Evolutionary conservation across 345 rosid genomes (phyloP).

Genomic region (Toxicodendron radicans): DNA sequence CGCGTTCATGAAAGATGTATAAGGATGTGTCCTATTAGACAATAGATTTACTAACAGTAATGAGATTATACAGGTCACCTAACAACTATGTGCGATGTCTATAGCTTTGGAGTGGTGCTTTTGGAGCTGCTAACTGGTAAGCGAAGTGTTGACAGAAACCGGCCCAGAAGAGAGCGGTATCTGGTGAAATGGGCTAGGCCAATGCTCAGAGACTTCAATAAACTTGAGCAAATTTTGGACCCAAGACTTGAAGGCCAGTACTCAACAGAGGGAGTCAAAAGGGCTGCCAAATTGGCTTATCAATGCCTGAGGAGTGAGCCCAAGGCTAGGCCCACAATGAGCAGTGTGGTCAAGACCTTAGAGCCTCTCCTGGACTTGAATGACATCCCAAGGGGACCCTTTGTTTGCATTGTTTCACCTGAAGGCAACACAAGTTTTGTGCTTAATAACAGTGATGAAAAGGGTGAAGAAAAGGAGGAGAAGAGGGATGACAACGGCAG

Average conservation of each 20-base stretch:
- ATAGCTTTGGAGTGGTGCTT: constrained; percentile 72
- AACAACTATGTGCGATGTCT: constrained; percentile 66
- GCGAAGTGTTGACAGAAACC: constrained; percentile 42
- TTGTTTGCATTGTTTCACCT: constrained; percentile 40
- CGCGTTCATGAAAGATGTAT: no score
- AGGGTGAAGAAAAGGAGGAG: constrained; percentile 2
- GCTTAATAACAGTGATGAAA: background rate
- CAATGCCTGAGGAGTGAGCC: constrained; percentile 51
- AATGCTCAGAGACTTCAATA: constrained; percentile 39
- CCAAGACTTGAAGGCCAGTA: constrained; percentile 64
- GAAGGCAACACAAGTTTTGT: background rate
- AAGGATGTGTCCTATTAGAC: no score
- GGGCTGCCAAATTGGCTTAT: constrained; percentile 50
- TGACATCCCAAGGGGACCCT: constrained; percentile 50
- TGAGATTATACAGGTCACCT: constrained; percentile 45
- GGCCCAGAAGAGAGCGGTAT: constrained; percentile 39
- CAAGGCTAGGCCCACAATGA: constrained; percentile 60
- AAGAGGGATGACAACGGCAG: constrained; percentile 14
- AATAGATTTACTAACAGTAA: no score
- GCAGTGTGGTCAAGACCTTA: constrained; percentile 44
- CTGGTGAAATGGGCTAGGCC: constrained; percentile 72
- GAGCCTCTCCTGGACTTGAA: constrained; percentile 40
- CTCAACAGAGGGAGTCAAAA: constrained; percentile 47
- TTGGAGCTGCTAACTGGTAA: constrained; percentile 58
- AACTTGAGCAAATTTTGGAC: constrained; percentile 50